Evolutionary conservation across 345 rosid genomes (phyloP), one percentile per base, ranked within the genome.

Genomic region (Cardiospermum halicacabum): DNA sequence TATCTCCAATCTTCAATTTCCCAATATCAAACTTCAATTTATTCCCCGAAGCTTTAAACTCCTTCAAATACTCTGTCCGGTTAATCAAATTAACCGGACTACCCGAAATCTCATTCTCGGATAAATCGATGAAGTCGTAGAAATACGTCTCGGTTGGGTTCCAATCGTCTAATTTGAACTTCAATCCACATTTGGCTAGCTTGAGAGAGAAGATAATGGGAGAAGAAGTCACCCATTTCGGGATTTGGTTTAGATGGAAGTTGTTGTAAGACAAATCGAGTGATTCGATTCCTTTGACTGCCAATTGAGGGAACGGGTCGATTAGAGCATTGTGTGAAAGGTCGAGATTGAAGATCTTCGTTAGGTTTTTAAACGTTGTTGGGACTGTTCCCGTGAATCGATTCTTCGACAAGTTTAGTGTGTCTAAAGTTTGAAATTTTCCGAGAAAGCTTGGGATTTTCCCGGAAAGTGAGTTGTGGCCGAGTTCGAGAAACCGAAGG

Each of bases 331-430:
- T 91, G 49, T 70, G 81, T 3, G 96, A 78, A 48, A 91, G 91
- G 57, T 88, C 80, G 37, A 91, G 87, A 57, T 83, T 88, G 82
- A 88, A 88, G 3, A 88, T 85, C 62, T 88, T 91, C n/a, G 91
- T 88, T 1, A 91, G 79, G 60, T 88, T 88, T 9, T 72, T 74
- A 53, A 91, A 82, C 62, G 59, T 85, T 57, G 76, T 80, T 0
- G 96, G 96, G 5, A 91, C 77, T 0, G 68, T 61, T 15, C 91
- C 91, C 0, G 78, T 11, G 53, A 80, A 75, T 0, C 40, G 70
- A 16, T 88, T 88, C 76, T 74, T 59, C 0, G 96, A 86, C 58
- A 91, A 85, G 76, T 91, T 78, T 32, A 85, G 66, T 2, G 89
- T 86, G 67, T 88, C 93, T 3, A 88, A 79, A 2, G 83, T 66